phyloP scores from a whole-genome alignment of 75 land plant species.

The Sequoiadendron giganteum region DNA sequence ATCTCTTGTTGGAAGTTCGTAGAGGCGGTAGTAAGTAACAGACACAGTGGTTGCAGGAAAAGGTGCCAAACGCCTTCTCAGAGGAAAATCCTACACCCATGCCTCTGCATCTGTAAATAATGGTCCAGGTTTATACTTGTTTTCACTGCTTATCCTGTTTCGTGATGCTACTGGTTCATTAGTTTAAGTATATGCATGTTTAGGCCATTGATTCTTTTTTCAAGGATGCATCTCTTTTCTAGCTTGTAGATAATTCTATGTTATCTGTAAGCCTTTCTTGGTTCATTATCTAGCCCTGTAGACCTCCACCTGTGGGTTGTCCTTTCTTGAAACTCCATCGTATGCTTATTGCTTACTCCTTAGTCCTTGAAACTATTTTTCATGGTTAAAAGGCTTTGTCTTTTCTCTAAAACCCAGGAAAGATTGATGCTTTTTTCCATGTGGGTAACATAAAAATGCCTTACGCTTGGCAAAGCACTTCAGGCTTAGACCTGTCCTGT shows the following conservation, averaged over 20 bases:
- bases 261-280: neutral
- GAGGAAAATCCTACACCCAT: constrained; percentile 17
- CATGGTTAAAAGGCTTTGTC: too few species aligned
- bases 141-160: neutral
- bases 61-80: constrained; percentile 37
- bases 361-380: too few species aligned
- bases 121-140: constrained; percentile 23
- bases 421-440: too few species aligned
- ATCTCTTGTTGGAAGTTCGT: too few species aligned
- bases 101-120: neutral
- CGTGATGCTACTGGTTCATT: neutral
- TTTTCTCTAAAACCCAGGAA: too few species aligned
- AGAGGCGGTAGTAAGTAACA: too few species aligned
- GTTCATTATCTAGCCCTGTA: neutral
- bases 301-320: too few species aligned
- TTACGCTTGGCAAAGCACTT: too few species aligned
- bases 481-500: too few species aligned
- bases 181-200: neutral
- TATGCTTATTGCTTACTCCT: too few species aligned
- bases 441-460: too few species aligned
- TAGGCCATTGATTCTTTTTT: neutral
- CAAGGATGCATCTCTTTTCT: neutral
- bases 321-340: too few species aligned
- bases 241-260: neutral
- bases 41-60: constrained; percentile 23